These are phyloP conservation scores for Streptanthus diversifolius DNA, from an alignment of 345 rosid genomes.

Conservation along the genomic window DNA sequence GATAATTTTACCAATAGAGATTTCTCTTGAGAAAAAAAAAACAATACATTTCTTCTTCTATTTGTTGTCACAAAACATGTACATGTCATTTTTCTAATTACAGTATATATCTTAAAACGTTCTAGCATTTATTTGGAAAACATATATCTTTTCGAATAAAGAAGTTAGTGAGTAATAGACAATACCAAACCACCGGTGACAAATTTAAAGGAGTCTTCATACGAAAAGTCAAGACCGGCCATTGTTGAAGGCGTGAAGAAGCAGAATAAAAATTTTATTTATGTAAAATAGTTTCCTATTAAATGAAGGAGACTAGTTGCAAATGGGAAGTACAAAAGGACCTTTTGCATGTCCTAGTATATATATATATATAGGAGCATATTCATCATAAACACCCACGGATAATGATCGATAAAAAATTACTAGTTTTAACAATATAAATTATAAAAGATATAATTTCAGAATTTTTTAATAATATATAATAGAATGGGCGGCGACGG, in stretches of 20 bases:
- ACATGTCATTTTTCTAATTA: no score
- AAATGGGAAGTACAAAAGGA: not conserved
- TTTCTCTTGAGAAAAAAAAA: no score
- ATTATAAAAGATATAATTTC: no score
- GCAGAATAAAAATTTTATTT: not conserved
- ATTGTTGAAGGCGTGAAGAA: constrained; percentile 7
- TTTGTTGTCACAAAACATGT: no score
- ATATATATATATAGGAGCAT: constrained; percentile 18
- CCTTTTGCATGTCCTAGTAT: not conserved
- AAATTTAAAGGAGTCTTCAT: constrained; percentile 60
- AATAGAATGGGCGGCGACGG: no score
- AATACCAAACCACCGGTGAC: constrained; percentile 87
- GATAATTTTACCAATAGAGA: no score
- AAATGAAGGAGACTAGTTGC: not conserved
- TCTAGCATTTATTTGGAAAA: not conserved
- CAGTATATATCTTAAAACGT: not conserved
- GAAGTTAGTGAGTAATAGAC: not conserved
- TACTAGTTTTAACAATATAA: not conserved
- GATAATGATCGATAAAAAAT: not conserved
- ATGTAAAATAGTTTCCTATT: not conserved
- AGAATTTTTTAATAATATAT: no score
- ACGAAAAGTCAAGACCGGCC: constrained; percentile 57
- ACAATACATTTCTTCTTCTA: no score
- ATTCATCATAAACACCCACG: not conserved
- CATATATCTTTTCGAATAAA: not conserved